Base-by-base conservation (phyloP, 2,329 filamentous ascomycete species). In the Dothistroma pini region DNA sequence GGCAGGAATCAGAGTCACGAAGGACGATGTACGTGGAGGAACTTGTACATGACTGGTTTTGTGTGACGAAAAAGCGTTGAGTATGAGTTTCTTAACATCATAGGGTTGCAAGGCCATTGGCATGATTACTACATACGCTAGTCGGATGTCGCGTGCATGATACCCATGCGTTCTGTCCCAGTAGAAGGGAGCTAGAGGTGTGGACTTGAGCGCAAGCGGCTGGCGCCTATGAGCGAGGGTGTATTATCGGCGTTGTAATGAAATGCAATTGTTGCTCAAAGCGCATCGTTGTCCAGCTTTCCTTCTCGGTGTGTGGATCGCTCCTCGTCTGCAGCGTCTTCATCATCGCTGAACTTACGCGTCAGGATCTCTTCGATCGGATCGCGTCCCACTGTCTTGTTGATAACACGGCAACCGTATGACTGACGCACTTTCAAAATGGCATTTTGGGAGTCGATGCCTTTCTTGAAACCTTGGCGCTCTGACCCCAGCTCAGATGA, bases 31-130 rank as follows among this genome's bases (percentile, higher is more conserved):
- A 53, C 51, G 51, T 53, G 51, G 51, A 53, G 51, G 51, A 53
- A 32, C 11, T 29, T 53, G 51, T 53, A 53, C 29, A 53, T 35
- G 51, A 53, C 11, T 35, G 25, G 53, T 56, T 19, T 38, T 34
- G 32, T 59, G 57, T 52, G 51, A 38, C 44, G 14, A 56, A 44
- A 56, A 56, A 58, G 60, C 60, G 51, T 22, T 47, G 34, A 52
- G 51, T 50, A 54, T 25, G 22, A 19, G 29, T 56, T 58, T 52
- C 38, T 25, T 41, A 22, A 48, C 54, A 48, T 54, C 25, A 31
- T 52, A 51, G 22, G 21, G 47, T 57, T 54, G 29, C 25, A 29
- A 22, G 44, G 22, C 48, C 31, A 29, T 34, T 52, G 52, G 41
- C 50, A 48, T 44, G 38, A 35, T 29, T 49, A 53, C 41, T 25